Conservation (phyloP, 345 rosid species). For the Dipteronia dyeriana region DNA sequence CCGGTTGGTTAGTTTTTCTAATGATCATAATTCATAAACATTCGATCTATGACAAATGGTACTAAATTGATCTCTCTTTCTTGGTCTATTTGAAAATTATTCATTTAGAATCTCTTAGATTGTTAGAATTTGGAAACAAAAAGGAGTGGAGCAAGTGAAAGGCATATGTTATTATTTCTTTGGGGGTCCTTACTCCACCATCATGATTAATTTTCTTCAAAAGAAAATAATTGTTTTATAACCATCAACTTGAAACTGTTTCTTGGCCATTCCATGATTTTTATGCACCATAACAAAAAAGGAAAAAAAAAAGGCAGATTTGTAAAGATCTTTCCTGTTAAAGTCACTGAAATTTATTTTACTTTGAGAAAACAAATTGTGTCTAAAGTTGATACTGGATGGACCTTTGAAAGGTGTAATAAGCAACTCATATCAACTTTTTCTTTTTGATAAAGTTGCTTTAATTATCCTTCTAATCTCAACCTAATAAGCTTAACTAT, state of each 20-base stretch:
- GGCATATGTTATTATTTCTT: too few species aligned
- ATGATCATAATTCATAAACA: too few species aligned
- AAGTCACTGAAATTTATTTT: neutral
- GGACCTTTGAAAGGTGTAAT: neutral
- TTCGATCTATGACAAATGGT: too few species aligned
- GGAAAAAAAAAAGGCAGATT: slow-evolving; percentile 8
- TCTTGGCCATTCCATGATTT: neutral
- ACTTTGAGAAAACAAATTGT: neutral
- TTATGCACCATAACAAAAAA: slow-evolving; percentile 8
- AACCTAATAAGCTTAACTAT: slow-evolving; percentile 12
- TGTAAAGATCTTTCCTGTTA: neutral
- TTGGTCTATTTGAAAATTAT: too few species aligned
- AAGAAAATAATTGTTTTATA: too few species aligned
- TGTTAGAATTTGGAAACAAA: too few species aligned
- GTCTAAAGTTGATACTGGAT: slow-evolving; percentile 8
- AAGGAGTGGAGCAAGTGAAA: too few species aligned
- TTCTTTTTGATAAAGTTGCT: slow-evolving; percentile 20
- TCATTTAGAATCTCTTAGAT: too few species aligned
- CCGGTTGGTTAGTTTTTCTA: too few species aligned
- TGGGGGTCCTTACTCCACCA: too few species aligned
- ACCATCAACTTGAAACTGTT: neutral
- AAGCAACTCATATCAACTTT: neutral
- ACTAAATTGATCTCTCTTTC: too few species aligned
- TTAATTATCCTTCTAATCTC: slow-evolving; percentile 16
- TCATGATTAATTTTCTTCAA: too few species aligned